phyloP scores from a whole-genome alignment of 768 basidiomycete species.

The Suillus americanus region DNA sequence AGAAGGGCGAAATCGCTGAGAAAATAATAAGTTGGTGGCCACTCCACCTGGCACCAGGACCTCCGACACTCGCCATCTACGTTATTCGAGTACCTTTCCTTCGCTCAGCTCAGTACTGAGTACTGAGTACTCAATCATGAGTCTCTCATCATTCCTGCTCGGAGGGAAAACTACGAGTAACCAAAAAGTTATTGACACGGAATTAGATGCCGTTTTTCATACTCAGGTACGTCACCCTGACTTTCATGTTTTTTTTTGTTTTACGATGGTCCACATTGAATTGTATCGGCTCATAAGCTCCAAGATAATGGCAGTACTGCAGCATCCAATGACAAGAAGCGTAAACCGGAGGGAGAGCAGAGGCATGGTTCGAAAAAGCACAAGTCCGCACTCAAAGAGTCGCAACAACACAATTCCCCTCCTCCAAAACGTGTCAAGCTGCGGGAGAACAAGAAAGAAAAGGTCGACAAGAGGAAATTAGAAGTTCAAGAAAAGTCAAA shows the following conservation, averaged over 20 bases:
- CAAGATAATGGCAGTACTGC: conserved; percentile 9
- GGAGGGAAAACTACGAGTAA: conserved; percentile 31
- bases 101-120: no score
- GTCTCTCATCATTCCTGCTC: conserved; percentile 55
- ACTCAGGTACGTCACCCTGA: conserved; percentile 41
- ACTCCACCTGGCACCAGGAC: no score
- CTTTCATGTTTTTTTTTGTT: neutral
- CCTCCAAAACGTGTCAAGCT: conserved; percentile 16
- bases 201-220: conserved; percentile 64
- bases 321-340: conserved; percentile 12
- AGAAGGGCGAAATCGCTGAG: no score
- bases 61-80: no score
- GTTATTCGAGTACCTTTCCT: neutral
- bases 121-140: conserved; percentile 36
- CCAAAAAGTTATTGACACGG: conserved; percentile 49
- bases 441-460: neutral
- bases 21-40: no score
- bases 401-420: neutral
- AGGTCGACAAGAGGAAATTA: neutral
- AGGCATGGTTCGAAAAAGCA: neutral
- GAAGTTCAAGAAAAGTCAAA: neutral
- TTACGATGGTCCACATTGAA: neutral
- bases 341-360: conserved; percentile 13
- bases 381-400: neutral
- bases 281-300: neutral